Evolutionary conservation across 2,329 filamentous ascomycete genomes (phyloP).

Genomic region (Graphilbum sp.): DNA sequence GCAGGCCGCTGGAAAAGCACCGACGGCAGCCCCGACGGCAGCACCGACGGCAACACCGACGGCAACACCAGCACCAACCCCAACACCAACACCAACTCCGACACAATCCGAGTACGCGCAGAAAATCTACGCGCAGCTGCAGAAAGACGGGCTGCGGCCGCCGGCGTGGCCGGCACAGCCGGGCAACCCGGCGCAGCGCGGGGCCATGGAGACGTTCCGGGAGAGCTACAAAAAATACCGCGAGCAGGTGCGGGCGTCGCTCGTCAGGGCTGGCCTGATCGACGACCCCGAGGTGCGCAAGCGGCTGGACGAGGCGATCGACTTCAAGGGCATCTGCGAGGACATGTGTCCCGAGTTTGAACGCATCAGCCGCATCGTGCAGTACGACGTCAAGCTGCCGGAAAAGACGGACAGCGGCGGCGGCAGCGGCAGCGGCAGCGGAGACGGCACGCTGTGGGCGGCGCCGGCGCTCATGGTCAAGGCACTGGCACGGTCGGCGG

Average conservation of each 20-base stretch:
- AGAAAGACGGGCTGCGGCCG: constrained; percentile 35
- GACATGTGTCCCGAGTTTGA: constrained; percentile 57
- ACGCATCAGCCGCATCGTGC: constrained; percentile 43
- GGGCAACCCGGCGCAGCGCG: constrained; percentile 32
- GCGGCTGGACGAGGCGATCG: constrained; percentile 44
- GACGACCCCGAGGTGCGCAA: constrained; percentile 50
- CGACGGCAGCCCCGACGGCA: background rate
- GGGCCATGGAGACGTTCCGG: constrained; percentile 35
- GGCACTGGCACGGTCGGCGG: constrained; percentile 49
- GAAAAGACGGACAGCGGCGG: constrained; percentile 30
- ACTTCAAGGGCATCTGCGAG: constrained; percentile 52
- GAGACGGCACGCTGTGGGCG: constrained; percentile 27
- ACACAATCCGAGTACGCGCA: constrained; percentile 22
- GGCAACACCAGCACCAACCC: background rate
- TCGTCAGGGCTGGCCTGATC: constrained; percentile 43
- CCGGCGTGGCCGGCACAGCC: constrained; percentile 39
- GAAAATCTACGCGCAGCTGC: constrained; percentile 34
- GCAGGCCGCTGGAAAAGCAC: too few relatives aligned
- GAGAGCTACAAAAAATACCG: constrained; percentile 41
- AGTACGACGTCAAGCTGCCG: constrained; percentile 38
- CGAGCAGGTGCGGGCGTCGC: constrained; percentile 34
- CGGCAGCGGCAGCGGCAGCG: constrained; percentile 22
- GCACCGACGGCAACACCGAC: background rate
- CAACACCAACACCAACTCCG: background rate
- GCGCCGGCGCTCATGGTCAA: constrained; percentile 44